Conservation (phyloP, 2,329 filamentous ascomycete species). For the Trichoderma atroviride region DNA sequence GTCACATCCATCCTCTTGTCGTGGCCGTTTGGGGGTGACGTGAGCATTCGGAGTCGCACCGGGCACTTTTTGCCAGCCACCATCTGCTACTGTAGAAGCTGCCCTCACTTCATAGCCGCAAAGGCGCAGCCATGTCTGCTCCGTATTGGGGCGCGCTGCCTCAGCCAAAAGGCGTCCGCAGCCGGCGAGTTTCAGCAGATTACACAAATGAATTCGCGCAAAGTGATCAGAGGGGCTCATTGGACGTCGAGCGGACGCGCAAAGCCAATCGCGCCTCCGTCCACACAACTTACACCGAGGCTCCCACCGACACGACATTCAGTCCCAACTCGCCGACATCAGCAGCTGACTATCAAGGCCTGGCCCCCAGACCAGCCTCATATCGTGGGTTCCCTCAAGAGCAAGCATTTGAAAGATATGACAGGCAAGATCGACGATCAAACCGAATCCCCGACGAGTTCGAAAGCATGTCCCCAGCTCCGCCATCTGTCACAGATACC, state of each 20-base stretch:
- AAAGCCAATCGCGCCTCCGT: constrained; percentile 56
- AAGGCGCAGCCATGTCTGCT: constrained; percentile 43
- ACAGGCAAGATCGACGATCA: constrained; percentile 23
- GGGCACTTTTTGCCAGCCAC: background rate
- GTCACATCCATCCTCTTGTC: background rate
- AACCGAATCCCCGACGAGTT: constrained; percentile 40
- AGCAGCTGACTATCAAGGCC: constrained; percentile 53
- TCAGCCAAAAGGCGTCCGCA: constrained; percentile 46
- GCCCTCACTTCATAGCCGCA: background rate
- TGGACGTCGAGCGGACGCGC: constrained; percentile 45
- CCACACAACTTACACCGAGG: constrained; percentile 59
- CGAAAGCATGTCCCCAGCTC: constrained; percentile 43
- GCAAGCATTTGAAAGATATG: constrained; percentile 40
- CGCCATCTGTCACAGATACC: constrained; percentile 60
- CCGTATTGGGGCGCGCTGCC: constrained; percentile 64
- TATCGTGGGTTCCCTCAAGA: constrained; percentile 52
- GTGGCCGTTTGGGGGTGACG: background rate
- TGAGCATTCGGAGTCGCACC: background rate
- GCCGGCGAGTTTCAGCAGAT: constrained; percentile 42
- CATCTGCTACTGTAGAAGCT: background rate
- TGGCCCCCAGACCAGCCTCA: constrained; percentile 63
- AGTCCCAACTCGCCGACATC: constrained; percentile 61
- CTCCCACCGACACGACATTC: constrained; percentile 60
- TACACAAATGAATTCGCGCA: constrained; percentile 35
- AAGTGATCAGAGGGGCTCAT: constrained; percentile 39